Base-by-base conservation (phyloP, 176 grass and related monocot genomes). In the Saccharum spontaneum region DNA sequence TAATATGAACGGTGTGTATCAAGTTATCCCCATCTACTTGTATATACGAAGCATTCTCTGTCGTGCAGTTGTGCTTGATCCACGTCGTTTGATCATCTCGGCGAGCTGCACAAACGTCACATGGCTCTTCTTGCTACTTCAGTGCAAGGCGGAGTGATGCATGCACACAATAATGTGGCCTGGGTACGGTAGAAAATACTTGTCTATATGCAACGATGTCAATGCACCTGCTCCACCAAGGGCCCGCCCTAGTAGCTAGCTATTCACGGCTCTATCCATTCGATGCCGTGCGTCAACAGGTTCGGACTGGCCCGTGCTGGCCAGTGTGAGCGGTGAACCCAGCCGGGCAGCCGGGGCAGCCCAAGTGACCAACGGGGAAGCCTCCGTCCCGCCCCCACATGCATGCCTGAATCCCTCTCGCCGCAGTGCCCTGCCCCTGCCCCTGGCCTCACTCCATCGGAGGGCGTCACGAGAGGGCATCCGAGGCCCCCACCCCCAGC, bases 281-380 rank as follows among this genome's bases (percentile, higher is more conserved):
- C 59, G 66, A 43, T 72, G 28, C 10, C 59, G 0, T 24, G 18
- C 26, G 55, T 77, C 86, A 49, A 70, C 55, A 68, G 49, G 38
- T 61, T 69, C 72, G 61, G 71, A 82, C 62, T 41, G 37, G 52
- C 17, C 20, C 79, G 30, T 46, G 45, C 14, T 39, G 40, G 22
- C 44, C 46, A 48, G 75, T 26, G 75, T 26, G 50, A 23, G 43
- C 5, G 34, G 34, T 36, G 39, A 67, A 28, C n/a, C n/a, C n/a
- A n/a, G n/a, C n/a, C n/a, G n/a, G 28, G 28, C 28, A 28, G 28
- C 28, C 28, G 28, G 28, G 28, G 28, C 28, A 28, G 28, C 28
- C 28, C 28, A 28, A 28, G 38, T 10, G 82, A 76, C 52, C 67
- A 79, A 45, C 79, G 57, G 73, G 45, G 84, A 86, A 86, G 33